Evolutionary conservation across 2,329 filamentous ascomycete genomes (phyloP).

Genomic region (Metarhizium rileyi): DNA sequence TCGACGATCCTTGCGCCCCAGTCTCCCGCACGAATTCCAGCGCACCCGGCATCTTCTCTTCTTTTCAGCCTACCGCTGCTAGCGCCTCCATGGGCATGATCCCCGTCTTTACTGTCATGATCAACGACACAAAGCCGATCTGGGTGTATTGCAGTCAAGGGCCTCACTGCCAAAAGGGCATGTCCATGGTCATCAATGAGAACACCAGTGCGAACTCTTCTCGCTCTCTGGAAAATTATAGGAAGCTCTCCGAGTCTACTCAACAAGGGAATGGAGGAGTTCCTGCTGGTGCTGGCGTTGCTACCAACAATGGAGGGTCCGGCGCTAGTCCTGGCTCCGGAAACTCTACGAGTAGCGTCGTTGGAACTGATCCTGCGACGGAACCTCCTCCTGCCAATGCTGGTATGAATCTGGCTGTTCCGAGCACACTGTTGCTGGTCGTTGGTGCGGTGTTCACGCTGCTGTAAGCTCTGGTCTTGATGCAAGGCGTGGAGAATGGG

Average conservation of each 20-base stretch:
- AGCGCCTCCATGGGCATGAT: constrained; percentile 38
- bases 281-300: constrained; percentile 12
- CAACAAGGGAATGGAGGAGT: constrained; percentile 16
- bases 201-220: constrained; percentile 43
- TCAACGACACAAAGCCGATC: constrained; percentile 60
- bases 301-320: background rate
- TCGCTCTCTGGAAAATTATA: constrained; percentile 42
- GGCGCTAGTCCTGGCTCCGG: background rate
- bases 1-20: constrained; percentile 60
- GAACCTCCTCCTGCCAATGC: constrained; percentile 11
- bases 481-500: background rate
- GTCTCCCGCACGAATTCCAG: constrained; percentile 42
- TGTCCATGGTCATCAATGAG: constrained; percentile 69
- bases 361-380: constrained; percentile 1
- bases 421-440: constrained; percentile 32
- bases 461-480: constrained; percentile 13
- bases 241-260: constrained; percentile 23
- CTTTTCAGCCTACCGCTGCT: constrained; percentile 55
- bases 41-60: constrained; percentile 53
- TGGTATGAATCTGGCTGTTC: constrained; percentile 25
- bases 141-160: constrained; percentile 73
- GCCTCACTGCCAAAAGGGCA: constrained; percentile 64
- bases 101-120: constrained; percentile 60
- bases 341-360: background rate
- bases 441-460: constrained; percentile 35